Percentiles rank a stretch among this genome's conserved stretches.
Evolutionary conservation across 2,329 filamentous ascomycete genomes (phyloP).

Genomic region (Neopestalotiopsis clavispora): DNA sequence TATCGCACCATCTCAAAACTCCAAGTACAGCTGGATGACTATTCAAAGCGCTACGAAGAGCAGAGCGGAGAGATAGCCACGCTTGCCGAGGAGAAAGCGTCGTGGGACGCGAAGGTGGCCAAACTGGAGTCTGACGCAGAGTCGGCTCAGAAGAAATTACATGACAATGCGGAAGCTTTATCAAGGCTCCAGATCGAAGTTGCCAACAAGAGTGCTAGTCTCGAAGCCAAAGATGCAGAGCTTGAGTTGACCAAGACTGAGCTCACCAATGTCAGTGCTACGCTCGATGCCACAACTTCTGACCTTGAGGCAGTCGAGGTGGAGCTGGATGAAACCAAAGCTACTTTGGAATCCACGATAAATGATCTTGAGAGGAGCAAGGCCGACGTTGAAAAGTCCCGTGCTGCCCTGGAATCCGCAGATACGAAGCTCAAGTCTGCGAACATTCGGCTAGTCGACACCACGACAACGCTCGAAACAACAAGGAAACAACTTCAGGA

Average conservation of each 20-base stretch:
- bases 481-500: slow-evolving; percentile 5
- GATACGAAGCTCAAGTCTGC: background rate
- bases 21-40: slow-evolving; percentile 17
- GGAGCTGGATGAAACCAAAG: background rate
- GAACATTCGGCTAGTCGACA: background rate
- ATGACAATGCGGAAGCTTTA: background rate
- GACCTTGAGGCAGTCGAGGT: background rate
- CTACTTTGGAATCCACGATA: background rate
- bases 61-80: slow-evolving; percentile 2
- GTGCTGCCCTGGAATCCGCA: background rate
- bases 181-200: slow-evolving; percentile 2
- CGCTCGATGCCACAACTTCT: background rate
- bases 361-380: background rate
- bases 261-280: background rate
- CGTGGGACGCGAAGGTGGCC: background rate
- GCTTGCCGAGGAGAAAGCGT: slow-evolving; percentile 6
- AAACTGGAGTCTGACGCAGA: slow-evolving; percentile 13
- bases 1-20: slow-evolving; percentile 10
- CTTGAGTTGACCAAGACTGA: slow-evolving; percentile 3
- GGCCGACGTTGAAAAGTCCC: background rate
- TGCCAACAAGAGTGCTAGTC: background rate
- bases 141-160: background rate
- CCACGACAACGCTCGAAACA: background rate
- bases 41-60: slow-evolving; percentile 12
- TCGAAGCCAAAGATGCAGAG: slow-evolving; percentile 6